phyloP scores from a whole-genome alignment of 2,329 filamentous ascomycete genomes.

The Aspergillus sp. region DNA sequence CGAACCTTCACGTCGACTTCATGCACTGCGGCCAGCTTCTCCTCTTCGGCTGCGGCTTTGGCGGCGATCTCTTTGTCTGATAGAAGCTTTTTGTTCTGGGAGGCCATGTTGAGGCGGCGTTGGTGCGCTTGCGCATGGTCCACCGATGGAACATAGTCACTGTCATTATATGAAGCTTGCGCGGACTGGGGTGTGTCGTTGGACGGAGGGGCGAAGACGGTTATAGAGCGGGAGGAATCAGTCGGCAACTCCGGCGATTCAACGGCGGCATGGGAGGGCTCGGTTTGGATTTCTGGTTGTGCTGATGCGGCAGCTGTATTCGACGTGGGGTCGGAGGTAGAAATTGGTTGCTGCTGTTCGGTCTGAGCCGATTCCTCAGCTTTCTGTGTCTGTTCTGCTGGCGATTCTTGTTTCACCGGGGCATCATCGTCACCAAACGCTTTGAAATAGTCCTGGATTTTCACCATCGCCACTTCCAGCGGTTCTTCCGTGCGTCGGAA shows the following conservation, averaged over 20 bases:
- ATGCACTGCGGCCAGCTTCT: slow-evolving; percentile 64
- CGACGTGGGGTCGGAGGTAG: slow-evolving; percentile 9
- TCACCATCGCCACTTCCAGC: slow-evolving; percentile 77
- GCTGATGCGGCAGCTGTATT: slow-evolving; percentile 8
- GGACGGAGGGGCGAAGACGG: slow-evolving; percentile 75
- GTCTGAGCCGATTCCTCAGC: slow-evolving; percentile 9
- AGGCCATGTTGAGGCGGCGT: slow-evolving; percentile 72
- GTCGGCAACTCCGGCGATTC: slow-evolving; percentile 24
- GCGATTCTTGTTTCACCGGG: slow-evolving; percentile 21
- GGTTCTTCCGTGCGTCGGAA: slow-evolving; percentile 76
- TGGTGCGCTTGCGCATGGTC: slow-evolving; percentile 79
- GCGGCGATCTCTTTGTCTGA: slow-evolving; percentile 80
- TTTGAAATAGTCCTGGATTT: slow-evolving; percentile 76
- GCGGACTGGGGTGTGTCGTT: slow-evolving; percentile 75
- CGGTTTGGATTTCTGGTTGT: slow-evolving; percentile 13
- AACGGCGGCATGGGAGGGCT: slow-evolving; percentile 12
- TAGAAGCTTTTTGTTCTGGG: slow-evolving; percentile 74
- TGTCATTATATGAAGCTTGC: slow-evolving; percentile 63
- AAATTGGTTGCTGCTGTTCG: slow-evolving; percentile 12
- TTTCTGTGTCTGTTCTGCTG: slow-evolving; percentile 10
- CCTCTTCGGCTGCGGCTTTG: slow-evolving; percentile 64
- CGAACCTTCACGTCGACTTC: slow-evolving; percentile 75
- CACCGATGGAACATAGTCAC: slow-evolving; percentile 77
- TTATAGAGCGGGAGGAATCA: slow-evolving; percentile 53
- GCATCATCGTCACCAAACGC: slow-evolving; percentile 34